phyloP scores from a whole-genome alignment of 805 yeast species.

The Pichia heedii region DNA sequence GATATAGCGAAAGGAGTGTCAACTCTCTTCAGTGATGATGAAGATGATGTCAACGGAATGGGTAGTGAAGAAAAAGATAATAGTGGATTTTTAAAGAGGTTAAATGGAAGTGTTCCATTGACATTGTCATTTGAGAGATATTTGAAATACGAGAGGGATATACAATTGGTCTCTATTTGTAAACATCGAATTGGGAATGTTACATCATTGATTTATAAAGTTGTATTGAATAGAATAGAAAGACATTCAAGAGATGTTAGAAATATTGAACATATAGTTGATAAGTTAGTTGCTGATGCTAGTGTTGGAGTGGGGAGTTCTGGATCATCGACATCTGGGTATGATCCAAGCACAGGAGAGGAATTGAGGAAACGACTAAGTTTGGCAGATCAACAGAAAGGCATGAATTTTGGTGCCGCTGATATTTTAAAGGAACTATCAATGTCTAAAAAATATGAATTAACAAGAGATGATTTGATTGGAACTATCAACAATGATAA shows the following conservation, averaged over 20 bases:
- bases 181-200: conserved; percentile 61
- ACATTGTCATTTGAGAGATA: conserved; percentile 59
- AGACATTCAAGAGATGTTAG: conserved; percentile 30
- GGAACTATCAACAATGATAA: conserved; percentile 27
- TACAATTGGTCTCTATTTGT: conserved; percentile 54
- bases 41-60: conserved; percentile 3
- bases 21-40: conserved; percentile 4
- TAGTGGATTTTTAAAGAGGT: conserved; percentile 24
- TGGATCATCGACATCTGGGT: conserved; percentile 12
- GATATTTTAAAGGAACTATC: conserved; percentile 30
- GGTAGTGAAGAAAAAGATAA: conserved; percentile 1
- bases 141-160: conserved; percentile 55
- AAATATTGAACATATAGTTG: conserved; percentile 14
- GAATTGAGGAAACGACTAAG: conserved; percentile 22
- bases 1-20: conserved; percentile 10
- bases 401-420: conserved; percentile 32
- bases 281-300: conserved; percentile 23
- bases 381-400: conserved; percentile 29
- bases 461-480: conserved; percentile 29
- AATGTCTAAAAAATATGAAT: conserved; percentile 14
- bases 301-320: conserved; percentile 16
- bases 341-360: conserved; percentile 22
- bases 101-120: conserved; percentile 43
- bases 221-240: conserved; percentile 52
- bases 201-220: conserved; percentile 54